Evolutionary conservation across 2,329 filamentous ascomycete genomes (phyloP).

Genomic region (Lasiodiplodia citricola): DNA sequence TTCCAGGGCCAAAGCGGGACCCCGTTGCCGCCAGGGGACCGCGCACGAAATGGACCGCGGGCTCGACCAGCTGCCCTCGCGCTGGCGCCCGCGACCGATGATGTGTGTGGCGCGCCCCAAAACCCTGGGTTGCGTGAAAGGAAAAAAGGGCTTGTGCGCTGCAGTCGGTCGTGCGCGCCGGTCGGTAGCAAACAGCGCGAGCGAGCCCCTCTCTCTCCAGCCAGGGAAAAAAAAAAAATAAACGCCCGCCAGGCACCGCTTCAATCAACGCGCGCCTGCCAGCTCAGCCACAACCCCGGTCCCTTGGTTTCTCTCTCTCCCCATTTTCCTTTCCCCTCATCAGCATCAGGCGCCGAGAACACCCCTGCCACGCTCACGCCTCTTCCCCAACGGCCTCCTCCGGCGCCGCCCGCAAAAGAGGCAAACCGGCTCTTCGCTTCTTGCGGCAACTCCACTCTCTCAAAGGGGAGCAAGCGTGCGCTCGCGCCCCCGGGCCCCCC

Average conservation of each 20-base stretch:
- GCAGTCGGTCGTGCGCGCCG: neutral
- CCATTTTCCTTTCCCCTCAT: neutral
- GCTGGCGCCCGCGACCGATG: conserved; percentile 3
- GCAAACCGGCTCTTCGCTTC: conserved; percentile 9
- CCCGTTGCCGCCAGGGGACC: neutral
- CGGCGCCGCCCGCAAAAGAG: neutral
- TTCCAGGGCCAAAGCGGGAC: conserved; percentile 6
- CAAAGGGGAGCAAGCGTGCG: neutral
- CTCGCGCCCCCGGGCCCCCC: neutral
- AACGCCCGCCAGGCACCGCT: neutral
- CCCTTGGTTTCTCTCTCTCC: neutral
- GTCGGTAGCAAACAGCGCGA: neutral
- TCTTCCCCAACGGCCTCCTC: neutral
- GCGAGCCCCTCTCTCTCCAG: neutral
- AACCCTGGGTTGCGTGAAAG: conserved; percentile 1
- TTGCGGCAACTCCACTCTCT: neutral
- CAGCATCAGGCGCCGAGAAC: neutral
- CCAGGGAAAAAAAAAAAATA: neutral
- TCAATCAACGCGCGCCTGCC: neutral
- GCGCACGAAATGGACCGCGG: conserved; percentile 11
- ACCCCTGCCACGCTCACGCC: neutral
- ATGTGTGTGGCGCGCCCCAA: conserved; percentile 13
- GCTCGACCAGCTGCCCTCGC: neutral
- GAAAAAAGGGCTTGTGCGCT: conserved; percentile 4
- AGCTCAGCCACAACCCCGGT: neutral